phyloP scores from a whole-genome alignment of 2,329 filamentous ascomycete genomes.

The Ceratocystis harringtonii region DNA sequence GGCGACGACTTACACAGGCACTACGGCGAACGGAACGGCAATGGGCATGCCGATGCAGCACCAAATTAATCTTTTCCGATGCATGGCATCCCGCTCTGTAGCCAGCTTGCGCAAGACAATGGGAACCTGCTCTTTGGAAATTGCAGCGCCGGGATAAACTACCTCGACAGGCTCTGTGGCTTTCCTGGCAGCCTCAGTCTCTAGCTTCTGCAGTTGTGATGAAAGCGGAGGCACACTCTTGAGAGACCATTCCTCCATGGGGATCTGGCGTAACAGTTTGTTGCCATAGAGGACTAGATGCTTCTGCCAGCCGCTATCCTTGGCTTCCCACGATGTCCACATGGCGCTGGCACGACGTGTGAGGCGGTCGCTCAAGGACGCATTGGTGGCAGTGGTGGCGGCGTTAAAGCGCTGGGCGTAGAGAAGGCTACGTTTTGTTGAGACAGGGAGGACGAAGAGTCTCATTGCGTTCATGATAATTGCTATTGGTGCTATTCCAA shows the following conservation, averaged over 20 bases:
- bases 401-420: constrained; percentile 68
- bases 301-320: constrained; percentile 75
- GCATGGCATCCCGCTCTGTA: constrained; percentile 64
- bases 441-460: constrained; percentile 84
- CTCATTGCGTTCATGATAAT: constrained; percentile 47
- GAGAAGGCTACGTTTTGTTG: constrained; percentile 75
- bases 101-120: constrained; percentile 55
- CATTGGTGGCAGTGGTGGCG: constrained; percentile 27
- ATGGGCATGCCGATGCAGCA: constrained; percentile 73
- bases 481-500: background rate
- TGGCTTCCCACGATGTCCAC: constrained; percentile 80
- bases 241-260: constrained; percentile 94
- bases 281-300: constrained; percentile 78
- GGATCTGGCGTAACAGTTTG: constrained; percentile 67
- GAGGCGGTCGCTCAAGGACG: constrained; percentile 43
- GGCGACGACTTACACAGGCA: constrained; percentile 57
- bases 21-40: constrained; percentile 62
- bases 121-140: constrained; percentile 48
- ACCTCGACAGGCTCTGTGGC: constrained; percentile 43
- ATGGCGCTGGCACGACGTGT: constrained; percentile 56
- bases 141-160: constrained; percentile 57
- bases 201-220: constrained; percentile 8
- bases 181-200: constrained; percentile 22
- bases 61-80: constrained; percentile 63
- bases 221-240: constrained; percentile 84